phyloP scores from a whole-genome alignment of 2,329 filamentous ascomycete species.

The Penicillium fuscoglaucum region DNA sequence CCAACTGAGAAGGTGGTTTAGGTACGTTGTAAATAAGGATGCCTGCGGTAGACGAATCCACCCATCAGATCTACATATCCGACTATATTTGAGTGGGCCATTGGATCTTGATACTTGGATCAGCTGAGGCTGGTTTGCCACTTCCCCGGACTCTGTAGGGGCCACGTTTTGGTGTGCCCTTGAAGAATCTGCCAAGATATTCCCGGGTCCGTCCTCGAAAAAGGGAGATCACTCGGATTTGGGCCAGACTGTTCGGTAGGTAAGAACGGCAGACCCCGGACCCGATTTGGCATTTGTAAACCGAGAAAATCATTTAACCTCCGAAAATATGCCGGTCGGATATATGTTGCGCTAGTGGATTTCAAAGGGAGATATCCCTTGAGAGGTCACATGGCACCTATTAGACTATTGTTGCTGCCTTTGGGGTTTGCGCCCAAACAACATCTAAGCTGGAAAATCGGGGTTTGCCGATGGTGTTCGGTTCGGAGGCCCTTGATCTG shows the following conservation, averaged over 20 bases:
- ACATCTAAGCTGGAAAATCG: background rate
- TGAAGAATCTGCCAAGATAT: conserved; percentile 2
- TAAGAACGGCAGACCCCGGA: conserved; percentile 19
- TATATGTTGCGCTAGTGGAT: conserved; percentile 4
- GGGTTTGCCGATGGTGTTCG: conserved; percentile 3
- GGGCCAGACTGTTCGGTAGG: conserved; percentile 23
- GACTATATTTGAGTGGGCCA: conserved; percentile 12
- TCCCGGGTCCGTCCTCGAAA: background rate
- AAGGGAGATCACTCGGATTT: background rate
- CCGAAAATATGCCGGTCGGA: conserved; percentile 2
- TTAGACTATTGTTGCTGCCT: background rate
- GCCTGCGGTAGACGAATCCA: background rate
- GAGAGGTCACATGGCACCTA: background rate
- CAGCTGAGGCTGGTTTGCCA: conserved; percentile 17
- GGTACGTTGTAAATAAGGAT: background rate
- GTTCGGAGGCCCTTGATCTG: conserved; percentile 1
- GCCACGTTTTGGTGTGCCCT: conserved; percentile 15
- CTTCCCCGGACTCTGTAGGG: conserved; percentile 23
- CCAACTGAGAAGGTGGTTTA: conserved; percentile 9
- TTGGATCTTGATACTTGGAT: conserved; percentile 4
- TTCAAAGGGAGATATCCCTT: background rate
- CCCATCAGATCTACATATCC: conserved; percentile 6
- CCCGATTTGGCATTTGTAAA: conserved; percentile 15
- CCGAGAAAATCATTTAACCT: background rate
- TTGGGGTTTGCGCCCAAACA: background rate